Evolutionary conservation across 2,329 filamentous ascomycete species (phyloP).

Genomic region (Aspergillus fumigatus): DNA sequence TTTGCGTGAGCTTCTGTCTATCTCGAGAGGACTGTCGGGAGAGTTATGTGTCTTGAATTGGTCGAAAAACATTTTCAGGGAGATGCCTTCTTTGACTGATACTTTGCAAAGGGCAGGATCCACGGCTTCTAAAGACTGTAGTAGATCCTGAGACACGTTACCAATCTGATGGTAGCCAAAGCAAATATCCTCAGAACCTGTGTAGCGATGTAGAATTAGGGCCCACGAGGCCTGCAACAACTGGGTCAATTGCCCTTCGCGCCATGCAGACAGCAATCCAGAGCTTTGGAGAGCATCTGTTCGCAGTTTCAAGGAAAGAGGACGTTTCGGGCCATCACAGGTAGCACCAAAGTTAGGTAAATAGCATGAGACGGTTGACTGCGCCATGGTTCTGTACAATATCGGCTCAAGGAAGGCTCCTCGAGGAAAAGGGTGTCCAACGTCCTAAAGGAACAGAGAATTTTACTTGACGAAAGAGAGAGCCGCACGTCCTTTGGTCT

Average conservation of each 20-base stretch:
- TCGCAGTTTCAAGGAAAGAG: slow-evolving; percentile 32
- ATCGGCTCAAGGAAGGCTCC: slow-evolving; percentile 1
- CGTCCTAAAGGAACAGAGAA: background rate
- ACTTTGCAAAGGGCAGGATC: slow-evolving; percentile 21
- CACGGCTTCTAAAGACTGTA: slow-evolving; percentile 11
- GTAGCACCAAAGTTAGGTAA: slow-evolving; percentile 32
- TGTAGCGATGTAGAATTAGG: slow-evolving; percentile 43
- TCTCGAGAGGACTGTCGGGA: slow-evolving; percentile 7
- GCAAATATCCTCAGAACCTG: slow-evolving; percentile 44
- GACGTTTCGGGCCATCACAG: slow-evolving; percentile 27
- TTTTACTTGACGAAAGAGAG: background rate
- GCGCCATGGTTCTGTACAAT: slow-evolving; percentile 20
- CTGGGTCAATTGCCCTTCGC: slow-evolving; percentile 20
- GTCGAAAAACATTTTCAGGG: slow-evolving; percentile 25
- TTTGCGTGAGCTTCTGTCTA: slow-evolving; percentile 3
- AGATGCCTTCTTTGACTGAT: slow-evolving; percentile 26
- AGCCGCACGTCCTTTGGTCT: background rate
- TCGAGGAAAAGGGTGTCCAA: background rate
- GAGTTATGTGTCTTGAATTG: slow-evolving; percentile 15
- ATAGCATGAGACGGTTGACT: slow-evolving; percentile 28
- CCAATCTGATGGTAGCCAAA: slow-evolving; percentile 41
- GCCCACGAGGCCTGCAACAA: slow-evolving; percentile 44
- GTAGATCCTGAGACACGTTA: slow-evolving; percentile 10
- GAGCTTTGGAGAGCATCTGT: slow-evolving; percentile 25
- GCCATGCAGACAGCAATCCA: slow-evolving; percentile 29